Evolutionary conservation across 345 rosid species (phyloP).

Genomic region (Acer saccharum): DNA sequence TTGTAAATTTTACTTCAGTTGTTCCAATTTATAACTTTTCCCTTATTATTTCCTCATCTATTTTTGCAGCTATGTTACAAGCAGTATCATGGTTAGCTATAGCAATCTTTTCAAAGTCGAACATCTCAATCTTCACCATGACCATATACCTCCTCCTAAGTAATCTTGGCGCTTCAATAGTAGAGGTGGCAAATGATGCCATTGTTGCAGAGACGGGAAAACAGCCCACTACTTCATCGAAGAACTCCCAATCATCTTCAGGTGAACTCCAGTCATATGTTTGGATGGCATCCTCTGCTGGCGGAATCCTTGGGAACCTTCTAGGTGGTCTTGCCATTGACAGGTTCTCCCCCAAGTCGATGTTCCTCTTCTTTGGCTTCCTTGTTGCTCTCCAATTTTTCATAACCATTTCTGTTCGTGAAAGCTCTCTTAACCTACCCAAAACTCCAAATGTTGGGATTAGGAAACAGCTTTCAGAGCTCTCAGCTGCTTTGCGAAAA

Average conservation of each 20-base stretch:
- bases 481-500: slow-evolving; percentile 51
- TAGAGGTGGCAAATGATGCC: slow-evolving; percentile 96
- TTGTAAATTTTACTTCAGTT: not conserved
- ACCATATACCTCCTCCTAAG: slow-evolving; percentile 69
- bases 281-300: slow-evolving; percentile 76
- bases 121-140: slow-evolving; percentile 52
- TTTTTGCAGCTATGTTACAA: slow-evolving; percentile 75
- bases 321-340: slow-evolving; percentile 69
- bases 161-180: slow-evolving; percentile 87
- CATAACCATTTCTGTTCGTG: slow-evolving; percentile 52
- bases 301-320: slow-evolving; percentile 89
- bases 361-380: slow-evolving; percentile 62
- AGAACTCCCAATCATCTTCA: slow-evolving; percentile 41
- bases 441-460: slow-evolving; percentile 48
- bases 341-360: slow-evolving; percentile 44
- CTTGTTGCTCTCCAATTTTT: slow-evolving; percentile 59
- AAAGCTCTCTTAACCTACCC: slow-evolving; percentile 69
- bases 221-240: slow-evolving; percentile 30
- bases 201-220: slow-evolving; percentile 80
- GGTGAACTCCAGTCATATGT: slow-evolving; percentile 83
- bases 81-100: slow-evolving; percentile 82
- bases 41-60: not conserved
- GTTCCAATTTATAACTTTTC: not conserved
- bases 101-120: slow-evolving; percentile 59
- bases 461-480: slow-evolving; percentile 60